These are phyloP conservation scores for Metschnikowia dekortorum DNA, from an alignment of 805 yeast species.

Conservation along the genomic window DNA sequence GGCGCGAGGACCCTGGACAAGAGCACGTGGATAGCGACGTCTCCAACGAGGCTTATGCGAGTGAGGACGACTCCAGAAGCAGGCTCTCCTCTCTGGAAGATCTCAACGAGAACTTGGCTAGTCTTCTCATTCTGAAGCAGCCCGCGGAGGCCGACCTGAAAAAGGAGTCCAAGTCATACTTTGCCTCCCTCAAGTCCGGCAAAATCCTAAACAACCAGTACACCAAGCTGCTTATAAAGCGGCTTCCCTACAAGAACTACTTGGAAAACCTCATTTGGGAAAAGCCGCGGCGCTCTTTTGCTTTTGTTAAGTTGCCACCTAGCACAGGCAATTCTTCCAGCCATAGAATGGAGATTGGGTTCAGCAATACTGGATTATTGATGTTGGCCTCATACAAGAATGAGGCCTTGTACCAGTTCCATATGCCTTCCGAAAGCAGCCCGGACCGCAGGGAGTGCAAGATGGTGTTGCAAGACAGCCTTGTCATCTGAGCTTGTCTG, in stretches of 20 bases:
- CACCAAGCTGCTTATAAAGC: slow-evolving; percentile 35
- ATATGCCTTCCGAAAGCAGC: slow-evolving; percentile 23
- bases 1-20: neutral
- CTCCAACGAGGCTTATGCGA: slow-evolving; percentile 9
- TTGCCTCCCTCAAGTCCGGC: slow-evolving; percentile 22
- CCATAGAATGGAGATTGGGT: slow-evolving; percentile 36
- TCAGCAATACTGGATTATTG: slow-evolving; percentile 25
- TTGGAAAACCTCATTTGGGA: slow-evolving; percentile 39
- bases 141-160: slow-evolving; percentile 10
- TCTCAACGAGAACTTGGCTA: slow-evolving; percentile 40
- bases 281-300: slow-evolving; percentile 41
- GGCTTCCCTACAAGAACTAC: slow-evolving; percentile 39
- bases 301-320: slow-evolving; percentile 35
- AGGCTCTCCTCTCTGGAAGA: slow-evolving; percentile 33
- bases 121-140: slow-evolving; percentile 25
- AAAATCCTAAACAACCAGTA: slow-evolving; percentile 32
- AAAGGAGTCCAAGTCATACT: slow-evolving; percentile 13
- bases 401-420: slow-evolving; percentile 37
- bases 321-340: neutral
- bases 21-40: slow-evolving; percentile 5
- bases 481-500: slow-evolving; percentile 5
- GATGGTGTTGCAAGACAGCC: slow-evolving; percentile 24
- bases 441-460: slow-evolving; percentile 30
- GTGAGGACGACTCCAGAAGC: slow-evolving; percentile 19
- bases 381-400: slow-evolving; percentile 36